These are phyloP conservation scores for Coffea eugenioides DNA, from an alignment of 257 asterid species.

Conservation along the genomic window DNA sequence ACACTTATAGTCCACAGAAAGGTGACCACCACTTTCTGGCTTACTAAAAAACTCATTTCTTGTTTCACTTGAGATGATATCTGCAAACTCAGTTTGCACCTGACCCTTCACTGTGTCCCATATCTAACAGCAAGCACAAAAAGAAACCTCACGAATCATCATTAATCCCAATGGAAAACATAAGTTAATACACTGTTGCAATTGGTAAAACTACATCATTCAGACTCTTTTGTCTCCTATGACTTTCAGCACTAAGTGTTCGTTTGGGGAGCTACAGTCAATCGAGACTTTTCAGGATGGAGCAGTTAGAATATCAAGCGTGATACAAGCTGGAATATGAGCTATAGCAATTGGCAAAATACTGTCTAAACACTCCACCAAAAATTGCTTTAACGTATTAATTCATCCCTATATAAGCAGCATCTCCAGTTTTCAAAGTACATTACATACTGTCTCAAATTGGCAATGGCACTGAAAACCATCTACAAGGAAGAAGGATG, in stretches of 20 bases:
- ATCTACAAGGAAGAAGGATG: not conserved
- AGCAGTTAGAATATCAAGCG: not conserved
- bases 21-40: slow-evolving; percentile 70
- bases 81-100: slow-evolving; percentile 84
- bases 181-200: not conserved
- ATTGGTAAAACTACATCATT: not conserved
- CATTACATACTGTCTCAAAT: too few species aligned
- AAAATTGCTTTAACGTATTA: not conserved
- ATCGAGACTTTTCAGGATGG: not conserved
- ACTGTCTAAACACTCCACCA: too few species aligned
- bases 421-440: not conserved
- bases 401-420: not conserved
- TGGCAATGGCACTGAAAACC: not conserved
- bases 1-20: slow-evolving; percentile 90
- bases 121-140: slow-evolving; percentile 44
- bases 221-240: not conserved
- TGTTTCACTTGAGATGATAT: slow-evolving; percentile 52
- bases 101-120: slow-evolving; percentile 95
- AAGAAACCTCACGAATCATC: slow-evolving; percentile 7
- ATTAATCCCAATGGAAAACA: not conserved
- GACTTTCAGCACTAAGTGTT: not conserved
- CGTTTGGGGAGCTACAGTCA: too few species aligned
- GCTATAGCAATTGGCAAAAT: too few species aligned
- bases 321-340: too few species aligned
- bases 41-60: slow-evolving; percentile 38